A percentile compares a stretch with the other conserved stretches of the same genome.
phyloP scores from a whole-genome alignment of 2,329 filamentous ascomycete genomes.

The Teratosphaeria nubilosa region DNA sequence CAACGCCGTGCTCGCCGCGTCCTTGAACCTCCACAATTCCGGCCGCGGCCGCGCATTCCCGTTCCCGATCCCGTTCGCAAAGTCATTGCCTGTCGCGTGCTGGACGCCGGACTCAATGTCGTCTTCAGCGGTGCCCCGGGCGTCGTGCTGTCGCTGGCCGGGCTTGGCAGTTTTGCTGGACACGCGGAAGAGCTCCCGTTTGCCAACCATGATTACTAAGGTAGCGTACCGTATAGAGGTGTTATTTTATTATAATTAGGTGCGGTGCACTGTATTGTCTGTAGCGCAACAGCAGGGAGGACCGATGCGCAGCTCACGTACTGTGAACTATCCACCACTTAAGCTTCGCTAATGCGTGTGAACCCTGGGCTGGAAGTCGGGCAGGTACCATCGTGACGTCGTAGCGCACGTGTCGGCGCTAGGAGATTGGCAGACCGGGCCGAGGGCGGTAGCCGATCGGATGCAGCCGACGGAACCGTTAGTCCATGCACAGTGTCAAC shows the following conservation, averaged over 20 bases:
- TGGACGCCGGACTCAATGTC: conserved; percentile 2
- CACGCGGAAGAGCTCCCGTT: conserved; percentile 13
- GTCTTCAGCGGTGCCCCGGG: conserved; percentile 1
- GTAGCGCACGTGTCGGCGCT: not conserved
- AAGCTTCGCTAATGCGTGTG: not conserved
- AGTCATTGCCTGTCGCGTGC: conserved; percentile 11
- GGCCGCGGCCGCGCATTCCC: conserved; percentile 12
- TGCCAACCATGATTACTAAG: conserved; percentile 19
- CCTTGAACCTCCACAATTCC: conserved; percentile 34
- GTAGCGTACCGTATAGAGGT: too few relatives aligned
- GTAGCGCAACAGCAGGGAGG: not conserved
- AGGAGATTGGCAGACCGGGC: not conserved
- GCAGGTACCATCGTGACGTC: not conserved
- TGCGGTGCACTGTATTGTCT: too few relatives aligned
- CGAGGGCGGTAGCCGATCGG: not conserved
- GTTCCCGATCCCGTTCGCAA: conserved; percentile 1
- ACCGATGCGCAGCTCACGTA: not conserved
- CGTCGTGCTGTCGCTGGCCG: not conserved
- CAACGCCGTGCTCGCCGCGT: conserved; percentile 38
- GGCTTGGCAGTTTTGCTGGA: not conserved
- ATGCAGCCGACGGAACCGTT: not conserved
- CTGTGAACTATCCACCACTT: not conserved
- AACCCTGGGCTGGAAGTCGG: not conserved
- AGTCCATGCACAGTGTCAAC: not conserved
- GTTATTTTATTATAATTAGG: not conserved